A percentile compares a stretch with the other conserved stretches of the same genome.
Conservation (phyloP, 192 early-diverging fungal genomes). For the Borealophlyctis nickersoniae region DNA sequence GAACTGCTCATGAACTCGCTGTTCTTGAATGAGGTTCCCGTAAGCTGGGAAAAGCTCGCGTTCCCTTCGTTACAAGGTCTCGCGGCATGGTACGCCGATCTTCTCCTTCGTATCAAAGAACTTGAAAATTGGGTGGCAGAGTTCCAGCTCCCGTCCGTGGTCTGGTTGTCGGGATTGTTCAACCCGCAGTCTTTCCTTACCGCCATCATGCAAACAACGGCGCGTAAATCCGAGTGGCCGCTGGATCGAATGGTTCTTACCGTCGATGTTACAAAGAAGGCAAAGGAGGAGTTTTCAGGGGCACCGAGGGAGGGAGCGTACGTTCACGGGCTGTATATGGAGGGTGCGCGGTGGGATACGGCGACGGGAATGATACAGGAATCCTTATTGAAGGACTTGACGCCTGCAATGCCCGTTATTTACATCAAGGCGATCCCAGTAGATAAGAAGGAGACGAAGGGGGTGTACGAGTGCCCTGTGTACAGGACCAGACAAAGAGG, state of each 20-base stretch:
- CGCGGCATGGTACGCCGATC: slow-evolving; percentile 57
- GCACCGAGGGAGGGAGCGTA: slow-evolving; percentile 63
- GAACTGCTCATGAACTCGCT: slow-evolving; percentile 60
- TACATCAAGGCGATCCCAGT: slow-evolving; percentile 63
- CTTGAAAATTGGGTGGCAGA: slow-evolving; percentile 64
- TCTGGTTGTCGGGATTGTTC: slow-evolving; percentile 62
- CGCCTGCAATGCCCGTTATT: slow-evolving; percentile 64
- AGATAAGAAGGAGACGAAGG: slow-evolving; percentile 65
- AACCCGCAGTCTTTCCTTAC: slow-evolving; percentile 71
- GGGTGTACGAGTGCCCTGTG: slow-evolving; percentile 64
- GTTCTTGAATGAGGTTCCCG: slow-evolving; percentile 58
- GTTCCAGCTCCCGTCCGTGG: slow-evolving; percentile 59
- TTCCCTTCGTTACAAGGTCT: slow-evolving; percentile 60
- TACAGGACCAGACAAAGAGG: slow-evolving; percentile 60
- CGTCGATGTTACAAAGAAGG: slow-evolving; percentile 65
- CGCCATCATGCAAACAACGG: slow-evolving; percentile 69
- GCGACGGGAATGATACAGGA: slow-evolving; percentile 63
- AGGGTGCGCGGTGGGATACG: slow-evolving; percentile 67
- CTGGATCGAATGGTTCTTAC: slow-evolving; percentile 61
- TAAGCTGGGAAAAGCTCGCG: slow-evolving; percentile 60
- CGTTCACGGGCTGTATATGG: slow-evolving; percentile 64
- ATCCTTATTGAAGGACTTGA: slow-evolving; percentile 59
- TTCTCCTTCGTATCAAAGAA: slow-evolving; percentile 62
- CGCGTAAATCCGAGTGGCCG: slow-evolving; percentile 65
- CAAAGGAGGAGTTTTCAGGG: slow-evolving; percentile 57